Evolutionary conservation across 1,284 basidiomycete species (phyloP).

Genomic region (Tilletia caries): DNA sequence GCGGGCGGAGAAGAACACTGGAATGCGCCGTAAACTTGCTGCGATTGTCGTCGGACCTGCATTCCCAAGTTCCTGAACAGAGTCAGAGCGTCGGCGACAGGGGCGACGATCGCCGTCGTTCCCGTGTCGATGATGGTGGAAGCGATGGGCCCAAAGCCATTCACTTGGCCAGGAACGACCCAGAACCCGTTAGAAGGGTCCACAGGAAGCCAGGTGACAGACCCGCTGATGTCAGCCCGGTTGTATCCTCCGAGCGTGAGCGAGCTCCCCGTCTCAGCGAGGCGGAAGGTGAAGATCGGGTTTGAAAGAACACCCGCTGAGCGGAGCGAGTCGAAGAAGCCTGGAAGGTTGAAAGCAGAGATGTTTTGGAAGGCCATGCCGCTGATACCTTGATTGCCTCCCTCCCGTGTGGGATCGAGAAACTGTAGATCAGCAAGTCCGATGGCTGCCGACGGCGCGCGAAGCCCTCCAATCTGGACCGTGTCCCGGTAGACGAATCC

Average conservation of each 20-base stretch:
- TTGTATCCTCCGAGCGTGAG: slow-evolving; percentile 53
- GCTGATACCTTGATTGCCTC: slow-evolving; percentile 6
- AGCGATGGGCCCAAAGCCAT: slow-evolving; percentile 53
- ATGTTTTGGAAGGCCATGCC: slow-evolving; percentile 5
- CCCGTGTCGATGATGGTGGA: slow-evolving; percentile 63
- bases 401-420: not conserved
- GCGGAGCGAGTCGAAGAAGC: slow-evolving; percentile 12
- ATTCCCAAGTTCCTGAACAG: slow-evolving; percentile 60
- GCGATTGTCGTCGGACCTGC: slow-evolving; percentile 38
- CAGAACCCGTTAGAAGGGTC: slow-evolving; percentile 28
- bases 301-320: not conserved
- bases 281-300: not conserved
- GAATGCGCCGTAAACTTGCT: slow-evolving; percentile 52
- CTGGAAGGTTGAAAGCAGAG: not conserved
- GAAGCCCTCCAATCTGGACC: slow-evolving; percentile 2
- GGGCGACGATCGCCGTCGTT: slow-evolving; percentile 57
- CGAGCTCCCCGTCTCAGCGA: not conserved
- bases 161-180: slow-evolving; percentile 18
- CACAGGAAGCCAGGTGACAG: slow-evolving; percentile 55
- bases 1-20: slow-evolving; percentile 46
- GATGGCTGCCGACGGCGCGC: not conserved
- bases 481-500: slow-evolving; percentile 11
- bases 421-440: not conserved
- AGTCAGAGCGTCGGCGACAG: slow-evolving; percentile 45
- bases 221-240: slow-evolving; percentile 32